Conservation (phyloP, 1,139 yeast species). For the Eremothecium coryli region DNA sequence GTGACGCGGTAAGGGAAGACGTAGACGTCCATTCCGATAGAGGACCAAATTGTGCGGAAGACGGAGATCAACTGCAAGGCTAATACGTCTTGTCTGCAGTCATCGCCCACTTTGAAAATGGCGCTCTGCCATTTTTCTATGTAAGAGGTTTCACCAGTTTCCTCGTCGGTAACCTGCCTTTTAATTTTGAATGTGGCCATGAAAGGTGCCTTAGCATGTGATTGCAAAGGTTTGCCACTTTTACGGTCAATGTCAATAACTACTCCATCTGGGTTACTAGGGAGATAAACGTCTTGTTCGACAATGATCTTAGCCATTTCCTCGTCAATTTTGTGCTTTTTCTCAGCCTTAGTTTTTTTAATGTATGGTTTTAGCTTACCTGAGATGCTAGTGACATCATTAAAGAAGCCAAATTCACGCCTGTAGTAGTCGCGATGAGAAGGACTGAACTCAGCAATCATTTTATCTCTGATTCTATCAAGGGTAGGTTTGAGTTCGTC, state of each 20-base stretch:
- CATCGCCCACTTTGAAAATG: constrained; percentile 98
- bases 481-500: constrained; percentile 77
- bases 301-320: constrained; percentile 80
- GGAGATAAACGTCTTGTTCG: constrained; percentile 80
- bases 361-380: constrained; percentile 92
- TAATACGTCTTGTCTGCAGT: constrained; percentile 93
- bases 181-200: constrained; percentile 89
- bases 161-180: constrained; percentile 44
- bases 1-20: constrained; percentile 93
- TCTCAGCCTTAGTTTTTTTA: constrained; percentile 90
- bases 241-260: constrained; percentile 85
- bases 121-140: constrained; percentile 83
- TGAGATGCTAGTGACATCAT: constrained; percentile 85
- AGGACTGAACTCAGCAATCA: constrained; percentile 53
- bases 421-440: constrained; percentile 63
- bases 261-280: constrained; percentile 94
- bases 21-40: constrained; percentile 78
- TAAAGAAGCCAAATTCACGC: constrained; percentile 80
- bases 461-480: constrained; percentile 60
- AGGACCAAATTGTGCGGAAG: constrained; percentile 83
- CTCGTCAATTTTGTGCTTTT: constrained; percentile 91
- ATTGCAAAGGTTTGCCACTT: constrained; percentile 92
- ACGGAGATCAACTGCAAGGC: constrained; percentile 88
- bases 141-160: constrained; percentile 28
- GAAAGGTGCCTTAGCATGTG: constrained; percentile 98